Evolutionary conservation across 371 early-diverging fungal species (phyloP).

Genomic region (Fennellomyces sp.): DNA sequence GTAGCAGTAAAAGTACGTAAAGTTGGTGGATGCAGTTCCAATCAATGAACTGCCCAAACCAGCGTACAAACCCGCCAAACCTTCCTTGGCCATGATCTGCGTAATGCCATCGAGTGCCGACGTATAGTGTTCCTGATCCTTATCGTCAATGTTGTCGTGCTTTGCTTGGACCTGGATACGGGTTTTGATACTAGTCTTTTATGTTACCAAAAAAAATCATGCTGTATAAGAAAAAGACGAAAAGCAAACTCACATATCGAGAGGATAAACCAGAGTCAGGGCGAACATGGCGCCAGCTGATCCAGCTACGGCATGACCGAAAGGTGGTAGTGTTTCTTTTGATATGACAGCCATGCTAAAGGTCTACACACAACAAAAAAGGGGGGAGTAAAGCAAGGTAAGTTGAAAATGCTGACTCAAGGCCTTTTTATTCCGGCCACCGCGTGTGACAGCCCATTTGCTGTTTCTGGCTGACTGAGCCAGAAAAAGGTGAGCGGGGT

Average conservation of each 20-base stretch:
- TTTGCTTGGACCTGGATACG: conserved; percentile 90
- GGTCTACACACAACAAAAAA: conserved; percentile 2
- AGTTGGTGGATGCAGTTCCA: conserved; percentile 88
- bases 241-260: conserved; percentile 82
- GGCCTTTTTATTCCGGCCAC: conserved; percentile 10
- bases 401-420: conserved; percentile 32
- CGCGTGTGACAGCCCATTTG: conserved; percentile 4
- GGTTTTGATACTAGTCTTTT: conserved; percentile 80
- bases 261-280: conserved; percentile 87
- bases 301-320: conserved; percentile 93
- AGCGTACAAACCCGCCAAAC: conserved; percentile 90
- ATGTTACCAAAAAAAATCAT: conserved; percentile 8
- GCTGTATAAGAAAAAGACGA: not conserved
- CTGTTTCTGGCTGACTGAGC: not conserved
- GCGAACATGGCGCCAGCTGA: conserved; percentile 93
- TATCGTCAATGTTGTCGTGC: conserved; percentile 32
- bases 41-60: conserved; percentile 88
- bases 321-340: conserved; percentile 72
- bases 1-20: conserved; percentile 96
- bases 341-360: conserved; percentile 48
- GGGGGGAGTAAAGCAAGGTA: not conserved
- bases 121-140: conserved; percentile 57
- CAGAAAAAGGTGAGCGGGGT: not conserved
- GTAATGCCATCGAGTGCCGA: conserved; percentile 80
- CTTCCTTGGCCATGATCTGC: conserved; percentile 83